Percentiles rank a stretch among this genome's conserved stretches.
These are phyloP conservation scores for Zygosaccharomyces sapae DNA, from an alignment of 1,139 yeast species.

Conservation along the genomic window DNA sequence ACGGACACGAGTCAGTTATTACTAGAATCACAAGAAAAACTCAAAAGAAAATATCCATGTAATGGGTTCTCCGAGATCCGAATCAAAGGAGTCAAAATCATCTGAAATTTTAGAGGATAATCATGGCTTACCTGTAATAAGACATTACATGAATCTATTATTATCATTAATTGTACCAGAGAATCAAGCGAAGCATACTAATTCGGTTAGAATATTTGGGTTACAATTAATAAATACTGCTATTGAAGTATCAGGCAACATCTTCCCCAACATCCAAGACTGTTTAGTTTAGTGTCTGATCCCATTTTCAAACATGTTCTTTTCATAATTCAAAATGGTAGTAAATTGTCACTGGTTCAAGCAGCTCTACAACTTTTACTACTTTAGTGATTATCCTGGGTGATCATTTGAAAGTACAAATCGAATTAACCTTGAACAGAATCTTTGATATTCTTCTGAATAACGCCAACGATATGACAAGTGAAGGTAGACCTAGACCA, in stretches of 20 bases:
- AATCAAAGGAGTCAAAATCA: slow-evolving; percentile 3
- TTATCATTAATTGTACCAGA: slow-evolving; percentile 83
- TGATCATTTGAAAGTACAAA: slow-evolving; percentile 56
- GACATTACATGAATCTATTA: slow-evolving; percentile 56
- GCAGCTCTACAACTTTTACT: slow-evolving; percentile 73
- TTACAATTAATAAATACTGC: slow-evolving; percentile 71
- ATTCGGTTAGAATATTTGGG: slow-evolving; percentile 80
- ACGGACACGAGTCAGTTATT: slow-evolving; percentile 1
- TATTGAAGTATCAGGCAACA: slow-evolving; percentile 74
- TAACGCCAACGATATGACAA: slow-evolving; percentile 16
- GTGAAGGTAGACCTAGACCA: slow-evolving; percentile 31
- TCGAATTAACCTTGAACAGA: slow-evolving; percentile 60
- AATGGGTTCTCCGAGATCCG: slow-evolving; percentile 6
- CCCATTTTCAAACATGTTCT: slow-evolving; percentile 79
- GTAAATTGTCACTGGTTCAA: slow-evolving; percentile 61
- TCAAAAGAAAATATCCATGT: not conserved
- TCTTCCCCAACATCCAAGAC: slow-evolving; percentile 62
- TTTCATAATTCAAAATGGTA: slow-evolving; percentile 70
- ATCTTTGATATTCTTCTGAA: slow-evolving; percentile 55
- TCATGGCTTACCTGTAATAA: slow-evolving; percentile 40
- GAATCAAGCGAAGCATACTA: slow-evolving; percentile 80
- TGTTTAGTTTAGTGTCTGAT: slow-evolving; percentile 68
- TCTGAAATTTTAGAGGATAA: slow-evolving; percentile 20
- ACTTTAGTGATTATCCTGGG: slow-evolving; percentile 62
- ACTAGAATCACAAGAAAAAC: not conserved